phyloP scores from a whole-genome alignment of 257 asterid species.

The Sherardia arvensis region DNA sequence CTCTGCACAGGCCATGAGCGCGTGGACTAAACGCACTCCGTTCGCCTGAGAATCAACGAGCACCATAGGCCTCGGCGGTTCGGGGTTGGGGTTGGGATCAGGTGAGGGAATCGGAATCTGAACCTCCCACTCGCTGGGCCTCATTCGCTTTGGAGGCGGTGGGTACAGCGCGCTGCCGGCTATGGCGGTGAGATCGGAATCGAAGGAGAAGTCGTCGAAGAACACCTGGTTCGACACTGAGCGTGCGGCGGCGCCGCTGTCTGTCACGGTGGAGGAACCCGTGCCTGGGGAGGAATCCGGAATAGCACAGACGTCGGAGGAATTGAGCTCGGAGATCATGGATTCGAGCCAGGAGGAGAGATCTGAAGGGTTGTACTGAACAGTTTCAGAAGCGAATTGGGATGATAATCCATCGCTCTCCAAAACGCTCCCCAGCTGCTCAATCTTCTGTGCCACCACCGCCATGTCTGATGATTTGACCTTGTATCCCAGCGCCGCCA shows the following conservation, averaged over 20 bases:
- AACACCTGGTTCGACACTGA: neutral
- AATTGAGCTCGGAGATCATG: constrained; percentile 58
- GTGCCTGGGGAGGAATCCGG: constrained; percentile 16
- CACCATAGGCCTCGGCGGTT: constrained; percentile 41
- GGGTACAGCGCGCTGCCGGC: constrained; percentile 70
- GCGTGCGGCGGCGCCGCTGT: neutral
- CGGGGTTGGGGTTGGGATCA: constrained; percentile 13
- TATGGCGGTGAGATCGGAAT: constrained; percentile 76
- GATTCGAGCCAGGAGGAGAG: constrained; percentile 74
- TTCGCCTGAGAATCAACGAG: constrained; percentile 79
- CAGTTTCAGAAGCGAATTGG: constrained; percentile 45
- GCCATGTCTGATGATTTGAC: neutral
- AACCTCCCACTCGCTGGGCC: constrained; percentile 21
- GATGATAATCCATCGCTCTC: constrained; percentile 47
- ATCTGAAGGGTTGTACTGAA: constrained; percentile 82
- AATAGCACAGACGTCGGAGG: constrained; percentile 22
- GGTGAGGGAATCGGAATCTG: too few relatives aligned
- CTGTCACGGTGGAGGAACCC: constrained; percentile 2
- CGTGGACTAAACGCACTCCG: constrained; percentile 72
- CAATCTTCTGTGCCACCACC: constrained; percentile 38
- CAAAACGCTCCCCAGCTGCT: constrained; percentile 54
- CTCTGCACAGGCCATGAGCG: constrained; percentile 84
- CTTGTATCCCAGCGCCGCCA: neutral
- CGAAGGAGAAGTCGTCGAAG: constrained; percentile 41
- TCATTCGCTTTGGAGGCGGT: constrained; percentile 42